Conservation (phyloP, 1,284 basidiomycete species). For the Trametes hirsuta region DNA sequence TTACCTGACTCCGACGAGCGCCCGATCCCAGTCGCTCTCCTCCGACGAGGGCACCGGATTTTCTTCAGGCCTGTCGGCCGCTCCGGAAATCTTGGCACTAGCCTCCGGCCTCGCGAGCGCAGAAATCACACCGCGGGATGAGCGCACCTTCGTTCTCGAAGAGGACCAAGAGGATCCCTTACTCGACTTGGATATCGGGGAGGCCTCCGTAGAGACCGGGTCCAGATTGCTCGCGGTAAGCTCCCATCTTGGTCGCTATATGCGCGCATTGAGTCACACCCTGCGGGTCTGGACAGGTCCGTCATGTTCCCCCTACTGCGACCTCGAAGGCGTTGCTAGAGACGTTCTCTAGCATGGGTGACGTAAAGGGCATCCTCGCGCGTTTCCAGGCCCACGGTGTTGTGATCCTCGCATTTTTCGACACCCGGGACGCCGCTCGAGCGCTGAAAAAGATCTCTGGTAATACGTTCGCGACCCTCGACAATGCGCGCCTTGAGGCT, state of each 20-base stretch:
- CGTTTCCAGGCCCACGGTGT: constrained; percentile 52
- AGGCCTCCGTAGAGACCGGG: constrained; percentile 14
- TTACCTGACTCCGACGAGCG: constrained; percentile 30
- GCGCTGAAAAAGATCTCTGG: constrained; percentile 41
- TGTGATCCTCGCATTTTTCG: constrained; percentile 65
- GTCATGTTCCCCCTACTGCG: constrained; percentile 19
- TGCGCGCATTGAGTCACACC: constrained; percentile 10
- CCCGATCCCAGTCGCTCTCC: constrained; percentile 26
- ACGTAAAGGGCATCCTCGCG: constrained; percentile 55
- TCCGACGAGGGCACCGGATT: constrained; percentile 21
- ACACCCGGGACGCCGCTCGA: constrained; percentile 55
- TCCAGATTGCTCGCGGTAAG: constrained; percentile 28
- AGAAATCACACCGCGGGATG: constrained; percentile 29
- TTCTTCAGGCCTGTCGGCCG: not conserved
- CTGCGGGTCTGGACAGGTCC: constrained; percentile 20
- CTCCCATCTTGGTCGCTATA: not conserved
- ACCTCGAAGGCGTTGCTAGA: constrained; percentile 17
- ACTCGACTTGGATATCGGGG: constrained; percentile 11
- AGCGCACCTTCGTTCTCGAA: constrained; percentile 17
- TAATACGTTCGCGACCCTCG: constrained; percentile 23
- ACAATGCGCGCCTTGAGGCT: constrained; percentile 23
- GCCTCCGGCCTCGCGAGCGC: constrained; percentile 19
- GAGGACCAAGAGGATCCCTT: not conserved
- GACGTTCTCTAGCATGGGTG: constrained; percentile 25
- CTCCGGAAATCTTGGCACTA: constrained; percentile 12